Conservation (phyloP, 179 eudicot species). For the Dionaea muscipula region DNA sequence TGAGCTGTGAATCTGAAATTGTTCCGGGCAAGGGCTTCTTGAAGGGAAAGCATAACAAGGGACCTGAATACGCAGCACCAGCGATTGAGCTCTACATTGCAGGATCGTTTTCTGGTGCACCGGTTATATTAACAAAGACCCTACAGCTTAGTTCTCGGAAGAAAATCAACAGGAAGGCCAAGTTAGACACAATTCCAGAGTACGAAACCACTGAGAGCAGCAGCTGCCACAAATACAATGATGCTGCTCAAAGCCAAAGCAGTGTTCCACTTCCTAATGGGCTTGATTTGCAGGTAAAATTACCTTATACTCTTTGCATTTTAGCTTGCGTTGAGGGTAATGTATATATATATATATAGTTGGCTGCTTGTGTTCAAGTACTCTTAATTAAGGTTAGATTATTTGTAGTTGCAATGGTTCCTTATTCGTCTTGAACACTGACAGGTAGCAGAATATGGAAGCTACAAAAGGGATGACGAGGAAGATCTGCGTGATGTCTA, state of each 20-base stretch:
- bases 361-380: too few relatives aligned
- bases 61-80: conserved; percentile 28
- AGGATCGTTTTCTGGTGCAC: conserved; percentile 64
- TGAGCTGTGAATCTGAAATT: conserved; percentile 44
- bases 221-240: too few relatives aligned
- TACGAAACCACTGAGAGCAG: conserved; percentile 26
- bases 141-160: conserved; percentile 44
- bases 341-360: too few relatives aligned
- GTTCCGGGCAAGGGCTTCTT: conserved; percentile 34
- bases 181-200: conserved; percentile 63
- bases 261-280: conserved; percentile 11
- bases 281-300: conserved; percentile 39
- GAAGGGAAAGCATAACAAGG: conserved; percentile 39
- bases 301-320: background rate
- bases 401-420: background rate
- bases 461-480: conserved; percentile 42
- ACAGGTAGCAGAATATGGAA: conserved; percentile 46
- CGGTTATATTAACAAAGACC: conserved; percentile 65
- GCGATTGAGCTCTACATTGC: conserved; percentile 77
- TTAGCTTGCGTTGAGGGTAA: background rate
- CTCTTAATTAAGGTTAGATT: too few relatives aligned
- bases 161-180: conserved; percentile 43
- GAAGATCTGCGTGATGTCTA: conserved; percentile 34
- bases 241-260: conserved; percentile 5
- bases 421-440: background rate